These are phyloP conservation scores for Malassezia equina DNA, from an alignment of 1,284 basidiomycete genomes.

Conservation along the genomic window DNA sequence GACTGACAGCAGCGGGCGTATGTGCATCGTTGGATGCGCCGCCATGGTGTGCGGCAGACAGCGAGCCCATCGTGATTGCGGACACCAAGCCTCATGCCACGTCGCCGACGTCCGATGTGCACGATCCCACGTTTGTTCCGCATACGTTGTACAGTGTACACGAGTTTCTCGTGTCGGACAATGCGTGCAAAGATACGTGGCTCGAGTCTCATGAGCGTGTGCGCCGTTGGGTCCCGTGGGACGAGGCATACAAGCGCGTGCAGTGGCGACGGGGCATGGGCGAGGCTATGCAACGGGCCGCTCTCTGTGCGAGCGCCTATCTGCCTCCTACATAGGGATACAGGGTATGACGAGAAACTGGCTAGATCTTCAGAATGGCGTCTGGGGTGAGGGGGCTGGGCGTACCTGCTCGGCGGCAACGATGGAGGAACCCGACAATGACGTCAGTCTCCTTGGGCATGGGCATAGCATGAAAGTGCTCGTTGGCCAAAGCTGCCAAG, in stretches of 20 bases:
- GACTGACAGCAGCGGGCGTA: conserved; percentile 9
- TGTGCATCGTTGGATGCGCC: neutral
- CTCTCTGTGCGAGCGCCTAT: neutral
- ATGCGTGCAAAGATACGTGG: conserved; percentile 20
- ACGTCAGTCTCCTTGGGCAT: conserved; percentile 15
- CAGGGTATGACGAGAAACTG: neutral
- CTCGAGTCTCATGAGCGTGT: conserved; percentile 30
- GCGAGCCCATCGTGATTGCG: neutral
- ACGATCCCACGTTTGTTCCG: conserved; percentile 23
- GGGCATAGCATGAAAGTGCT: conserved; percentile 9
- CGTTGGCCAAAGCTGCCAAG: conserved; percentile 6
- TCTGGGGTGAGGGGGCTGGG: neutral
- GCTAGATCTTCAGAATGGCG: neutral
- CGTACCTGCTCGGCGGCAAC: conserved; percentile 14
- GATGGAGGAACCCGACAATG: conserved; percentile 15
- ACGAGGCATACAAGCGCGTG: conserved; percentile 23
- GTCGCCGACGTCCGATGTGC: conserved; percentile 16
- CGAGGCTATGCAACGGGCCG: conserved; percentile 2
- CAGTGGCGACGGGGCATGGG: conserved; percentile 25
- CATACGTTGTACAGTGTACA: conserved; percentile 28
- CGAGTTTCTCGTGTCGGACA: conserved; percentile 19
- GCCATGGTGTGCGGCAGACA: neutral
- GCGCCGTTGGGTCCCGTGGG: conserved; percentile 19
- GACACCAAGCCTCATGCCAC: conserved; percentile 38
- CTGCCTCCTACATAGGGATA: neutral